These are phyloP conservation scores for Flaveria bidentis DNA, from an alignment of 129 eudicot species.

Conservation along the genomic window DNA sequence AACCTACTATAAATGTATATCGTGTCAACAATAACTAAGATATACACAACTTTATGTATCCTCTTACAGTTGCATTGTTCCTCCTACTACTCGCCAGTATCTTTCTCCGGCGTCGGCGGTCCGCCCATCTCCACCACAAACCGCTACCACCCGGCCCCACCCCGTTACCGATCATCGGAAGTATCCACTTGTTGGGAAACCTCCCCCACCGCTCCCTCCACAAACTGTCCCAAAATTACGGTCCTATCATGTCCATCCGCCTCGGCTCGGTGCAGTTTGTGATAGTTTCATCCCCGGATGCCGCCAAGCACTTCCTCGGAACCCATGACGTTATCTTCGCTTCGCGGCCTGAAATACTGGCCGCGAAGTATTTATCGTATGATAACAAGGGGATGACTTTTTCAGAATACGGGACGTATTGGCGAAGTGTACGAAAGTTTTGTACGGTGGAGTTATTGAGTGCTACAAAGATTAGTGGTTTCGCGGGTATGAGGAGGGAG, in stretches of 20 bases:
- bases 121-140: neutral
- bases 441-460: conserved; percentile 7
- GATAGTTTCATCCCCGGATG: neutral
- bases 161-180: conserved; percentile 17
- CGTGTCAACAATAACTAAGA: neutral
- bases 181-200: neutral
- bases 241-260: neutral
- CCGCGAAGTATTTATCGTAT: conserved; percentile 8
- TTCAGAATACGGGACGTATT: conserved; percentile 1
- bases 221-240: conserved; percentile 11
- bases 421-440: conserved; percentile 11
- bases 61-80: neutral
- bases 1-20: neutral
- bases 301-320: neutral
- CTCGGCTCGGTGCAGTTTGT: conserved; percentile 2
- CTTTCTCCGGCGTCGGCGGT: conserved; percentile 1
- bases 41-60: neutral
- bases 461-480: neutral
- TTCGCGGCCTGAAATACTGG: neutral
- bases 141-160: conserved; percentile 7
- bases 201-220: conserved; percentile 17
- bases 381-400: conserved; percentile 11
- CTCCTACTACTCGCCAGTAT: neutral
- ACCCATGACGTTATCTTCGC: neutral
- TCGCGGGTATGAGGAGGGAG: conserved; percentile 5